Percentiles rank a stretch among this genome's conserved stretches.
These are phyloP conservation scores for Nemania sp. DNA, from an alignment of 2,329 filamentous ascomycete species.

Conservation along the genomic window DNA sequence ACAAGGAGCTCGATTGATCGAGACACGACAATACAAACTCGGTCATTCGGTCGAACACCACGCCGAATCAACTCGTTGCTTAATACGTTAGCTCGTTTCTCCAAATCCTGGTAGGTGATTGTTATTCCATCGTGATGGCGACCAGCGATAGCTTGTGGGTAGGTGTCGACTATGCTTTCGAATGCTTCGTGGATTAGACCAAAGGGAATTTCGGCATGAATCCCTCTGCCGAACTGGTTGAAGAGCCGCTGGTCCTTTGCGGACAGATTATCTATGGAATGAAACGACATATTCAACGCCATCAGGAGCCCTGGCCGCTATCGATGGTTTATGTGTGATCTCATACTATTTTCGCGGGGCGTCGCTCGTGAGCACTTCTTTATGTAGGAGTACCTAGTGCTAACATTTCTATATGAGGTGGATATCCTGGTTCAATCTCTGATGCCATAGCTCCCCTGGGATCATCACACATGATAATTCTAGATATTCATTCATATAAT, in stretches of 20 bases:
- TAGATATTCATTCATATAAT: too few relatives aligned
- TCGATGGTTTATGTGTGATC: not conserved
- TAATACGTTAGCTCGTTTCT: constrained; percentile 46
- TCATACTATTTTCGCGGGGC: not conserved
- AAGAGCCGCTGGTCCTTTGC: constrained; percentile 32
- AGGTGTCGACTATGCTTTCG: constrained; percentile 38
- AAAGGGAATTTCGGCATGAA: constrained; percentile 39
- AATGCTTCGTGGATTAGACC: constrained; percentile 38
- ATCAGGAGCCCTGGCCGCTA: not conserved
- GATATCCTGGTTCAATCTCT: too few relatives aligned
- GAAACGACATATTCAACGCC: constrained; percentile 28
- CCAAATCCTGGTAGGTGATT: constrained; percentile 52
- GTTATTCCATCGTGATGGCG: constrained; percentile 38
- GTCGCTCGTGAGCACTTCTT: constrained; percentile 1
- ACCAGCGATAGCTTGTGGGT: constrained; percentile 45
- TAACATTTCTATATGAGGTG: not conserved
- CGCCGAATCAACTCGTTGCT: constrained; percentile 43
- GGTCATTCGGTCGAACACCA: constrained; percentile 49
- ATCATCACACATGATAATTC: too few relatives aligned
- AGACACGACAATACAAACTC: constrained; percentile 58
- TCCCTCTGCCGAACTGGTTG: constrained; percentile 36
- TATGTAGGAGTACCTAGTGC: constrained; percentile 7
- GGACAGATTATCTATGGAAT: constrained; percentile 33
- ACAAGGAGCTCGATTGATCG: constrained; percentile 60
- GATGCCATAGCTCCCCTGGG: too few relatives aligned